Base-by-base conservation (phyloP, 2,329 filamentous ascomycete genomes). In the Nothophoma quercina region DNA sequence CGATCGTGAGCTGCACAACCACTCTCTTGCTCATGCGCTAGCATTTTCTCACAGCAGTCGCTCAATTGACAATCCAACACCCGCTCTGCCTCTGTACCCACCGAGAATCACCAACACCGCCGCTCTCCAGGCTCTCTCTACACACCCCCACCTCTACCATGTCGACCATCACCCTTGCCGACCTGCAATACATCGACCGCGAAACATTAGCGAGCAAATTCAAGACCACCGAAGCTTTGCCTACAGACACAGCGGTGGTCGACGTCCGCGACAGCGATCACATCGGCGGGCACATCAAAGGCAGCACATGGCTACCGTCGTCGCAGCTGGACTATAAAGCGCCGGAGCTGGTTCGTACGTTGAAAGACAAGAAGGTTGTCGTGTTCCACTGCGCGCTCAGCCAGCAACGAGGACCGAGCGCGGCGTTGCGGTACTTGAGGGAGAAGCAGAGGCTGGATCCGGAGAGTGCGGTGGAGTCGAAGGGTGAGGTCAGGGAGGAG, bases 301-400 rank as follows among this genome's bases (percentile, higher is more conserved):
- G 86, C 53, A 89, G 88, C 26, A 85, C 83, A 43, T 90, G 96
- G 80, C 82, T 91, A 10, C 92, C 95, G 0, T 89, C 85, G 42
- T 77, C 77, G 36, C 84, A 85, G 15, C 83, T 98, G 40, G 90
- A 96, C 65, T 84, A 85, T 70, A 85, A 83, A 62, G 85, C 95
- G 74, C 89, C 93, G 0, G 90, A 92, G 58, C 85, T 99, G n/a
- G 81, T 96, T 10, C 86, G 91, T 50, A 86, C 83, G 34, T 83
- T 97, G 39, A 79, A 85, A 60, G 86, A 88, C 69, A 92, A 91
- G 74, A 85, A 95, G 49, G 88, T 83, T 9, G 91, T 99, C 12
- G 85, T 99, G 1, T 99, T 99, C 74, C 95, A 99, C 78, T 99
- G 95, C 76, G 89, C 90, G 15, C 79, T 98, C 48, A 93, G 89